A percentile compares a stretch with the other conserved stretches of the same genome.
These are phyloP conservation scores for Saksenaea oblongispora DNA, from an alignment of 371 early-diverging fungal species.

Conservation along the genomic window DNA sequence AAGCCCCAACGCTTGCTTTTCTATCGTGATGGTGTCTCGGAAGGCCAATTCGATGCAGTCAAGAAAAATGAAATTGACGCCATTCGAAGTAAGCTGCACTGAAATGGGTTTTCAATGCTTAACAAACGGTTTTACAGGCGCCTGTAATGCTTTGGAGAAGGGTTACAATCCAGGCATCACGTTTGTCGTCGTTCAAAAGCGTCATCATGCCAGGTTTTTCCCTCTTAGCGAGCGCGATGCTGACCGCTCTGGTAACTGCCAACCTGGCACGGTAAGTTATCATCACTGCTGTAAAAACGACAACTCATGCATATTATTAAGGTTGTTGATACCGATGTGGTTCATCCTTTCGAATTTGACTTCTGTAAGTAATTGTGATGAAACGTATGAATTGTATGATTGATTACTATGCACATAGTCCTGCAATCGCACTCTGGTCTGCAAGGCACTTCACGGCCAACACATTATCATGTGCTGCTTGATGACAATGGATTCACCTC, in stretches of 20 bases:
- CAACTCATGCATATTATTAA: background rate
- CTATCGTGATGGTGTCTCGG: slow-evolving; percentile 89
- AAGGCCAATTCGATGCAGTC: slow-evolving; percentile 80
- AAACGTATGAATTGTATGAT: slow-evolving; percentile 8
- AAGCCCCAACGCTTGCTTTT: slow-evolving; percentile 84
- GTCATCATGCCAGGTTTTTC: slow-evolving; percentile 93
- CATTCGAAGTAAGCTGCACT: slow-evolving; percentile 62
- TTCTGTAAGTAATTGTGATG: slow-evolving; percentile 54
- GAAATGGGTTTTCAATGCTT: slow-evolving; percentile 53
- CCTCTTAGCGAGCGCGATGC: slow-evolving; percentile 58
- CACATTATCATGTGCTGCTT: slow-evolving; percentile 79
- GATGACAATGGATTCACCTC: slow-evolving; percentile 82
- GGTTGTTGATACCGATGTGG: slow-evolving; percentile 77
- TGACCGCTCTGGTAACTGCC: slow-evolving; percentile 30
- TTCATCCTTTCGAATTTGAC: slow-evolving; percentile 81
- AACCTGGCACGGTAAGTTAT: slow-evolving; percentile 73
- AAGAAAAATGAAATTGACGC: slow-evolving; percentile 46
- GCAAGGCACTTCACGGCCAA: slow-evolving; percentile 89
- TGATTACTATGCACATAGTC: slow-evolving; percentile 18
- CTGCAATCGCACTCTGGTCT: slow-evolving; percentile 85
- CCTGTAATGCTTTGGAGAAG: slow-evolving; percentile 67
- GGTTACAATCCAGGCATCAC: slow-evolving; percentile 83
- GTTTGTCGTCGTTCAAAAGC: slow-evolving; percentile 91
- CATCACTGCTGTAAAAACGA: background rate
- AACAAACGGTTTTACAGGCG: slow-evolving; percentile 29